Base-by-base conservation (phyloP, 768 basidiomycete species). In the Naematelia aurantialba region DNA sequence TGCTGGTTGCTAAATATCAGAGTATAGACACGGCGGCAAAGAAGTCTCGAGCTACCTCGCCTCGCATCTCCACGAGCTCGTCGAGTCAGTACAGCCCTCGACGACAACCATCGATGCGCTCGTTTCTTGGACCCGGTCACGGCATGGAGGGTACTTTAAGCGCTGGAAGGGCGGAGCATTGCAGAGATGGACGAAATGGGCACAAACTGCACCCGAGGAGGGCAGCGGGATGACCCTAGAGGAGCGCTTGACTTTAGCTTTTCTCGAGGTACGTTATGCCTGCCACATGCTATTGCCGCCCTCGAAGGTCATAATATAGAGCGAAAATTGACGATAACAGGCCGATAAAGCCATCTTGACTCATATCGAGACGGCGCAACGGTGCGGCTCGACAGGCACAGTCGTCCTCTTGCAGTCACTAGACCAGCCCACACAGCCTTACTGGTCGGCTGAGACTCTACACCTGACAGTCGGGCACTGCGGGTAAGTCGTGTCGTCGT, bases 391-490 rank as follows among this genome's bases (percentile, higher is more conserved):
- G 13, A 94, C 92, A 2, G 91, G 90, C 5, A 94, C 92, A 1
- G 84, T 96, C 1, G 90, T 86, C 0, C 81, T 98, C 39, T 80
- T 98, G n/a, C 93, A 98, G 63, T 88, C 90, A 24, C 80, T 98
- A 14, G 94, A 98, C 75, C 72, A 79, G 4, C 91, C 89, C 13
- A 81, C 68, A 3, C 61, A 83, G 4, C 88, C 93, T 0, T 98
- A 91, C 79, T 97, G 91, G 75, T 81, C 86, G 13, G 84, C 94
- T 1, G 72, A 86, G 56, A 83, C 79, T 62, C 74, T 97, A 19
- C 84, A 86, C 2, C 79, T 98, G 56, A 94, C 90, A 1, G 85
- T 97, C 26, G 92, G 91, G 12, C 96, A 99, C 76, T 88, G 89
- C 67, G 94, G 92, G 91, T 91, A 62, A 60, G 83, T 65, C 8